These are phyloP conservation scores for Pavlovales sp. DNA, from an alignment of 208 protist species.

Conservation along the genomic window DNA sequence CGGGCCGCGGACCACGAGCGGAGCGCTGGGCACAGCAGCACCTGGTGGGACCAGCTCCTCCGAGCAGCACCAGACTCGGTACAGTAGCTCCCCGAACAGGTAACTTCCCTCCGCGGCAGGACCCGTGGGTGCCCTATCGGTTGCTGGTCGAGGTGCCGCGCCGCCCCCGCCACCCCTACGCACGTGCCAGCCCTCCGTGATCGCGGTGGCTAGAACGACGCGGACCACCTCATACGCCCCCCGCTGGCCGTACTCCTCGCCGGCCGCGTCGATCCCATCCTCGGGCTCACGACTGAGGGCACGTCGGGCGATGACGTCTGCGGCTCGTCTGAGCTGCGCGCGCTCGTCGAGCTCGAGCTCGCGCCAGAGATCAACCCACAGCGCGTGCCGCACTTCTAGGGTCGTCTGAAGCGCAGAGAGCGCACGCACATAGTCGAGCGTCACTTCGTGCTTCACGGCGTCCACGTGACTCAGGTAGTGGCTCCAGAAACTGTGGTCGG, in stretches of 20 bases:
- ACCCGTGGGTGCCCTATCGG: too few relatives aligned
- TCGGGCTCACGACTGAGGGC: too few relatives aligned
- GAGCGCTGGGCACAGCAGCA: too few relatives aligned
- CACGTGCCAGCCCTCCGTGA: background rate
- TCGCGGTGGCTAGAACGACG: background rate
- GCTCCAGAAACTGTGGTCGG: background rate
- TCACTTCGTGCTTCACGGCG: background rate
- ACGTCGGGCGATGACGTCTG: background rate
- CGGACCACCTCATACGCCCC: background rate
- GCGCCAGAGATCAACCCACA: background rate
- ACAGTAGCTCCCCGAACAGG: background rate
- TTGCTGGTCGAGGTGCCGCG: background rate
- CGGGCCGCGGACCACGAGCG: too few relatives aligned
- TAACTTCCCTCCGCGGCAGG: too few relatives aligned
- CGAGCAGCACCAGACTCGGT: background rate
- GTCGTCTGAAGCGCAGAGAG: background rate
- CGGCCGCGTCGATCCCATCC: background rate
- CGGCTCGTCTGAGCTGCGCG: background rate
- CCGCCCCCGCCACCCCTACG: background rate
- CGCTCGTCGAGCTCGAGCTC: background rate
- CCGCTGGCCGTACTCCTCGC: background rate
- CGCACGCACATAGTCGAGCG: background rate
- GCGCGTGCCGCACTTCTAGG: background rate
- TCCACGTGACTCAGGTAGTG: background rate
- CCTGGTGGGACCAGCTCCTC: background rate